These are phyloP conservation scores for Pyronema omphalodes DNA, from an alignment of 495 filamentous ascomycete species.

Conservation along the genomic window DNA sequence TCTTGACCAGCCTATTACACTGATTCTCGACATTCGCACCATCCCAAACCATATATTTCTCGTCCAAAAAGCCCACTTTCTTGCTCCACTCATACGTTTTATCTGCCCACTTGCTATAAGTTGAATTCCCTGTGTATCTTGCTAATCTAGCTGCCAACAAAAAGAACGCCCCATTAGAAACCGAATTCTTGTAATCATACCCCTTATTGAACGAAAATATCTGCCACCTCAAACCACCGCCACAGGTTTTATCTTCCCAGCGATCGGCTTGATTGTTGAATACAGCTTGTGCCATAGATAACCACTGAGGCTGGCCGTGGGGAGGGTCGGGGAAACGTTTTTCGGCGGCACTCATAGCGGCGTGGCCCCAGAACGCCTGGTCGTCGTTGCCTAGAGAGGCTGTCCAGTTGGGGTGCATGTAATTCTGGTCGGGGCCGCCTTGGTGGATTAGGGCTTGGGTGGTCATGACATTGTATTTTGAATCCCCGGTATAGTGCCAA, in stretches of 20 bases:
- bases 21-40: slow-evolving; percentile 30
- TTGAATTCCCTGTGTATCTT: slow-evolving; percentile 51
- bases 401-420: slow-evolving; percentile 55
- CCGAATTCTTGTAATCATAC: slow-evolving; percentile 52
- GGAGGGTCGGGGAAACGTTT: slow-evolving; percentile 50
- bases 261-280: slow-evolving; percentile 54
- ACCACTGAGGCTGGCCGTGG: slow-evolving; percentile 43
- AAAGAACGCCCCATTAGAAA: slow-evolving; percentile 50
- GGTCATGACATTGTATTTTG: slow-evolving; percentile 49
- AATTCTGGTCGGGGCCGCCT: slow-evolving; percentile 44
- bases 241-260: slow-evolving; percentile 43
- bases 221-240: slow-evolving; percentile 72
- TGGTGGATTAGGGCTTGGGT: slow-evolving; percentile 53
- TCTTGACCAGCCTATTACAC: slow-evolving; percentile 21
- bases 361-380: slow-evolving; percentile 68
- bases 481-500: slow-evolving; percentile 64
- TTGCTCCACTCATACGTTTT: slow-evolving; percentile 49
- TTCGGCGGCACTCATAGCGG: slow-evolving; percentile 67
- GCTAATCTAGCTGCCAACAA: slow-evolving; percentile 53
- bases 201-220: slow-evolving; percentile 64
- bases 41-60: slow-evolving; percentile 39
- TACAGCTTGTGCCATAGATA: slow-evolving; percentile 58
- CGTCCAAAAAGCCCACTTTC: slow-evolving; percentile 33
- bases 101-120: slow-evolving; percentile 52
- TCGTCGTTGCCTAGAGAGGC: slow-evolving; percentile 59